phyloP scores from a whole-genome alignment of 148 eudicot species.

The Bassia scoparia region DNA sequence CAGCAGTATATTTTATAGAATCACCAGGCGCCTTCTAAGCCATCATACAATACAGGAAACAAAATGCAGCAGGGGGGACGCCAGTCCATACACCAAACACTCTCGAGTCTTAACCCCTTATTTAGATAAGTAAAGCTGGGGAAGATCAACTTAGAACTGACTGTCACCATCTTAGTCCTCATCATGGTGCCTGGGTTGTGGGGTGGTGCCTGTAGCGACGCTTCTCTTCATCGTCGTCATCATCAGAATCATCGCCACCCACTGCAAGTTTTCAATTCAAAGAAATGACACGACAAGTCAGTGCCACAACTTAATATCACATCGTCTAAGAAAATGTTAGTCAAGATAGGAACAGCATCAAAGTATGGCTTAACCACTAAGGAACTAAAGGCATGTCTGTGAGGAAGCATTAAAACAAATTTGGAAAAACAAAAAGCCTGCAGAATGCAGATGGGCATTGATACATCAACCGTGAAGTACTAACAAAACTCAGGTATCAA shows the following conservation, averaged over 20 bases:
- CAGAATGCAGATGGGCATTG: too few relatives aligned
- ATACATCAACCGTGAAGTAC: too few relatives aligned
- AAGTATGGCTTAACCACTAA: background rate
- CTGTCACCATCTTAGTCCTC: conserved; percentile 11
- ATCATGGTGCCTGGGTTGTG: conserved; percentile 29
- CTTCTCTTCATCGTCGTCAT: conserved; percentile 31
- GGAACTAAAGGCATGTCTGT: too few relatives aligned
- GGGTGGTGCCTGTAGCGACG: conserved; percentile 24
- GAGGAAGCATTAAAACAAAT: background rate
- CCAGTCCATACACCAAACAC: conserved; percentile 8
- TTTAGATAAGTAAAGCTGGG: conserved; percentile 1
- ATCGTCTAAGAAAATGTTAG: background rate
- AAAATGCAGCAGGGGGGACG: background rate
- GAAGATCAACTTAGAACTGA: conserved; percentile 11
- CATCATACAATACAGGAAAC: conserved; percentile 6
- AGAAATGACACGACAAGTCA: background rate
- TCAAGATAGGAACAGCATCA: background rate
- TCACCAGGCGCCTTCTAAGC: conserved; percentile 22
- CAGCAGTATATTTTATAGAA: background rate
- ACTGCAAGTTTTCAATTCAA: background rate
- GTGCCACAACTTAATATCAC: background rate
- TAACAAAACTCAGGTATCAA: too few relatives aligned
- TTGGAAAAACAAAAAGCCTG: too few relatives aligned
- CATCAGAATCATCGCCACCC: conserved; percentile 26
- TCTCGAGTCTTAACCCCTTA: conserved; percentile 20